Base-by-base conservation (phyloP, 2,329 filamentous ascomycete species). In the Fusarium sulawesiense region DNA sequence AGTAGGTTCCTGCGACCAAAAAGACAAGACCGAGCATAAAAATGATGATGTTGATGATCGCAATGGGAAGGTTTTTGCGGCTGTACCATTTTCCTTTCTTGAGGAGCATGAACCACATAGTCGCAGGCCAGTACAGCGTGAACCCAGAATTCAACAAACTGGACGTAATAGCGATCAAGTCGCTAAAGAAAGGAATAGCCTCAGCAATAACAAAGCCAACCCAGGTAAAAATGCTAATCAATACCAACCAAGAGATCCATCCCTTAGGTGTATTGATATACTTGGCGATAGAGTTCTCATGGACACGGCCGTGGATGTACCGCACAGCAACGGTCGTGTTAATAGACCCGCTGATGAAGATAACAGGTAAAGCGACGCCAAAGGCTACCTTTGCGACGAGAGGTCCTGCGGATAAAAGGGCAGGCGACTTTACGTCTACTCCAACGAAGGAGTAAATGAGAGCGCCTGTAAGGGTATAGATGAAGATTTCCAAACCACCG, bases 181-280 rank as follows among this genome's bases (percentile, higher is more conserved):
- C 84, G 64, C 87, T 87, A 80, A 93, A 94, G 76, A 90, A 89
- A 1, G 92, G 92, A 50, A 93, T 90, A 1, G 89, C 87, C 73
- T 91, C 87, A 84, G 89, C 88, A 18, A 91, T 57, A 11, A 90
- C 54, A 7, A 73, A 74, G 7, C 72, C 72, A 1, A 74, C 25
- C 60, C 69, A 62, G 81, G 90, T 93, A 34, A 90, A 77, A 42
- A 77, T 69, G 1, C 84, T 77, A 40, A 88, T 86, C 20, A 93
- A 85, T 3, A 69, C 80, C 4, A 89, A 73, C 91, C 91, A 92
- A 4, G 79, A 79, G 49, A 77, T 66, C 81, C 81, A 83, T 7
- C 81, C 74, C 23, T 69, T 71, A 1, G 58, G 56, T 1, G 74
- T 70, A 7, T 76, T 75, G 58, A 74, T 60, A 18, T 72, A 76